Evolutionary conservation across 2,329 filamentous ascomycete species (phyloP).

Genomic region (Xylaria sp.): DNA sequence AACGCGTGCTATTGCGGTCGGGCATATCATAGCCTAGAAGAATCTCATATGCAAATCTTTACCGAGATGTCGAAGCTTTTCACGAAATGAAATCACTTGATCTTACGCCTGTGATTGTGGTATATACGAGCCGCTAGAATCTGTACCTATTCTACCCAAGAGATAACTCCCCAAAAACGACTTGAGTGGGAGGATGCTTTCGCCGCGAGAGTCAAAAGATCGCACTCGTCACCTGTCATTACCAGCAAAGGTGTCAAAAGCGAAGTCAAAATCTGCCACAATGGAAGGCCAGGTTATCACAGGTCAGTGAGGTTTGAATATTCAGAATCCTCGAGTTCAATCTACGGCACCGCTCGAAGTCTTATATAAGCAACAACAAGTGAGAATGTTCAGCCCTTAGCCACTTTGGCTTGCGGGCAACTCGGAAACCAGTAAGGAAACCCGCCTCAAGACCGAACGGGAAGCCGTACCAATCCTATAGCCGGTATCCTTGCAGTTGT

Average conservation of each 20-base stretch:
- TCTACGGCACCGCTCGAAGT: background rate
- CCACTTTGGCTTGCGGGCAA: conserved; percentile 5
- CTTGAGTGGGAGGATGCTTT: background rate
- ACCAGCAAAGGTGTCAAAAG: no score
- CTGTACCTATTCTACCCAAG: background rate
- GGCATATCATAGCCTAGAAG: background rate
- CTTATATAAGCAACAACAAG: conserved; percentile 1
- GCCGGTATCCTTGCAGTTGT: background rate
- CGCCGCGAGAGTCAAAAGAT: background rate
- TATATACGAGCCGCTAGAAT: background rate
- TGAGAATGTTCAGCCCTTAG: conserved; percentile 8
- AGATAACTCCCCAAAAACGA: background rate
- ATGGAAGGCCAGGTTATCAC: background rate
- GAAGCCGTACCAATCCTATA: background rate
- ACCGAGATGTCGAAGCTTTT: background rate
- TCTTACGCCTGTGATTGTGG: background rate
- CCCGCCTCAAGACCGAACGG: background rate
- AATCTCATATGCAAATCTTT: background rate
- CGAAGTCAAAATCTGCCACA: no score
- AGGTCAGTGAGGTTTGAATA: conserved; percentile 2
- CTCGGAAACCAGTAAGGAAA: conserved; percentile 6
- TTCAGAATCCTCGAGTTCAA: background rate
- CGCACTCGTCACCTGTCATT: background rate
- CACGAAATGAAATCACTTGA: background rate
- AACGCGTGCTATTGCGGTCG: background rate